A percentile compares a stretch with the other conserved stretches of the same genome.
These are phyloP conservation scores for Fonsecaea monophora DNA, from an alignment of 2,329 filamentous ascomycete genomes.

Conservation along the genomic window DNA sequence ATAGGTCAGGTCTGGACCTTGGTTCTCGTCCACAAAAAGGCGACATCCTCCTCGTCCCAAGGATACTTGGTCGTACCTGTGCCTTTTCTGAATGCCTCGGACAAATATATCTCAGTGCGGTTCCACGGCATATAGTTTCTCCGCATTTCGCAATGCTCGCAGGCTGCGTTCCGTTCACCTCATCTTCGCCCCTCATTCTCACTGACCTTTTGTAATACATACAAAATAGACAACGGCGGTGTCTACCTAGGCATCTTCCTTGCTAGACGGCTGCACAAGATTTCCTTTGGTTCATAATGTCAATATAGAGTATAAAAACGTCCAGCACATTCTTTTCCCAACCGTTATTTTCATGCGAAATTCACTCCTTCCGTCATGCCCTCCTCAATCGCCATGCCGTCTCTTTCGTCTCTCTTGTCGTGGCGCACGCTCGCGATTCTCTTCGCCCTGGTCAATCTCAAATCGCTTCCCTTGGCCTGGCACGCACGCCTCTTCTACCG, in stretches of 20 bases:
- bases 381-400: constrained; percentile 20
- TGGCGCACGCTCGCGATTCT: constrained; percentile 53
- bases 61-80: background rate
- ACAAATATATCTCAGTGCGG: background rate
- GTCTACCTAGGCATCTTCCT: background rate
- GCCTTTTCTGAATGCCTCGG: background rate
- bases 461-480: constrained; percentile 77
- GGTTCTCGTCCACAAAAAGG: background rate
- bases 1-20: background rate
- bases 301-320: background rate
- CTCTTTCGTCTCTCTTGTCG: constrained; percentile 33
- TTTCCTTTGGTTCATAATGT: background rate
- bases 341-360: background rate
- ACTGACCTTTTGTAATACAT: background rate
- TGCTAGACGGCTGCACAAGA: background rate
- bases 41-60: too few relatives aligned
- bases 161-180: background rate
- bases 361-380: background rate
- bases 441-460: constrained; percentile 70
- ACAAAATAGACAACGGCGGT: background rate
- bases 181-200: too few relatives aligned
- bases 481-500: constrained; percentile 69
- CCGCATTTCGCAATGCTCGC: background rate
- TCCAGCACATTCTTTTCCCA: background rate
- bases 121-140: background rate